Conservation (phyloP, 2,329 filamentous ascomycete species). For the Botrytis byssoidea region DNA sequence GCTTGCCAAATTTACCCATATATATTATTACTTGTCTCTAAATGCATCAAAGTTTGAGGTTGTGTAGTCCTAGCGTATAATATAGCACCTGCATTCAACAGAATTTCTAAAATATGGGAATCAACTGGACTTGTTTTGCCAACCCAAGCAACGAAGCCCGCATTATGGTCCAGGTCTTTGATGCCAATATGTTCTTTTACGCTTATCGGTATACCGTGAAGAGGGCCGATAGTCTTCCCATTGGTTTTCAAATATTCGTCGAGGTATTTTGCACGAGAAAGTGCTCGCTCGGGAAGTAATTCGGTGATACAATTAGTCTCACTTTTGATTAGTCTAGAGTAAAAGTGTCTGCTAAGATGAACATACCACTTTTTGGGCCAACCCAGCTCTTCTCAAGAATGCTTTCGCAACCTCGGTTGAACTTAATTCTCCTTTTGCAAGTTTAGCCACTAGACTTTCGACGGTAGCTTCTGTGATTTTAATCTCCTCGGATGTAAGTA, state of each 20-base stretch:
- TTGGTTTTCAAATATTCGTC: constrained; percentile 38
- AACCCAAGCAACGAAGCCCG: constrained; percentile 50
- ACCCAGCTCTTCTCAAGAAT: constrained; percentile 53
- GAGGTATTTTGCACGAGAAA: constrained; percentile 39
- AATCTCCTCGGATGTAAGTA: constrained; percentile 49
- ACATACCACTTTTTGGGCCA: constrained; percentile 50
- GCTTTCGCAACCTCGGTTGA: constrained; percentile 49
- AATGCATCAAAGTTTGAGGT: constrained; percentile 54
- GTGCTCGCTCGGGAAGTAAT: constrained; percentile 40
- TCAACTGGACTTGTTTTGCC: constrained; percentile 47
- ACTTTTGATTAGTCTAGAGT: constrained; percentile 20
- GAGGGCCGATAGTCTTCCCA: constrained; percentile 39
- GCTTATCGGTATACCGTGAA: constrained; percentile 50
- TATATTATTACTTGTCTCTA: constrained; percentile 51
- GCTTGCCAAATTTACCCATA: constrained; percentile 40
- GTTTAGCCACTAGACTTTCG: constrained; percentile 47
- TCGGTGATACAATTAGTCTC: constrained; percentile 49
- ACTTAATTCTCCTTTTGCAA: constrained; percentile 47
- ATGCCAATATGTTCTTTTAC: constrained; percentile 54
- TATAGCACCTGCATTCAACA: constrained; percentile 49
- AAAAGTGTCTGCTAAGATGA: not conserved
- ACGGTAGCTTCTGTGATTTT: constrained; percentile 49
- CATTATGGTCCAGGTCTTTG: constrained; percentile 48
- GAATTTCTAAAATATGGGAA: constrained; percentile 47
- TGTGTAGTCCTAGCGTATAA: constrained; percentile 54